These are phyloP conservation scores for Moesziomyces antarcticus DNA, from an alignment of 1,284 basidiomycete genomes.

Conservation along the genomic window DNA sequence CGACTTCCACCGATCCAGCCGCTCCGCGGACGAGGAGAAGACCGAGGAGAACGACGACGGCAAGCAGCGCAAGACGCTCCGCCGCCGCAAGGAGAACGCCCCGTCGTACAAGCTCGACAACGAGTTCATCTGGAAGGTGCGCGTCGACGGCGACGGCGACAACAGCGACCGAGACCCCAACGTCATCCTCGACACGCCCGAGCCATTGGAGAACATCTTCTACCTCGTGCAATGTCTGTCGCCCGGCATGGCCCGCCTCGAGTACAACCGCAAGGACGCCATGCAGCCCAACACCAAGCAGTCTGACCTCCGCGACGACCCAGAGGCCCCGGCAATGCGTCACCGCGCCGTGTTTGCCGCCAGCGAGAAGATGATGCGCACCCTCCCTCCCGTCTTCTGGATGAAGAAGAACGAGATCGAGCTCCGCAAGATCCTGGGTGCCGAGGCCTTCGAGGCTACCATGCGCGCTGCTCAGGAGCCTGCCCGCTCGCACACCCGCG, in stretches of 20 bases:
- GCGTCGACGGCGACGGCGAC: constrained; percentile 58
- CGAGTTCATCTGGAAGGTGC: constrained; percentile 61
- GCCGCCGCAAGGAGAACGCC: constrained; percentile 57
- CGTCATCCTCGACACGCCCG: constrained; percentile 59
- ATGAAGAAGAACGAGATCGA: constrained; percentile 61
- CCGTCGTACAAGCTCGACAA: constrained; percentile 58
- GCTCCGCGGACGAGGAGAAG: constrained; percentile 44
- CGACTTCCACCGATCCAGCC: constrained; percentile 59
- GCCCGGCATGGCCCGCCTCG: constrained; percentile 57
- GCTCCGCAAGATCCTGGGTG: constrained; percentile 57
- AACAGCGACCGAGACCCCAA: constrained; percentile 53
- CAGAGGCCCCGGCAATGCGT: constrained; percentile 56
- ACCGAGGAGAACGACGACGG: constrained; percentile 39
- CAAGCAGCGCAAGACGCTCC: constrained; percentile 55
- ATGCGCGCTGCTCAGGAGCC: constrained; percentile 50
- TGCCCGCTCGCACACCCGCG: constrained; percentile 48
- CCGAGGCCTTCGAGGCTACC: constrained; percentile 58
- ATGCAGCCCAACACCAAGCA: constrained; percentile 62
- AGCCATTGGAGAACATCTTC: constrained; percentile 63
- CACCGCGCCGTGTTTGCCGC: constrained; percentile 60
- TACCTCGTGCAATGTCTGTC: constrained; percentile 62
- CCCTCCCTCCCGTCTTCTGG: constrained; percentile 61
- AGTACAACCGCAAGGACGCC: constrained; percentile 59
- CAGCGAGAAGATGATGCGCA: constrained; percentile 58
- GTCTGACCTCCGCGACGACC: constrained; percentile 56